phyloP scores from a whole-genome alignment of 1,284 basidiomycete genomes.

The Naganishia cerealis region DNA sequence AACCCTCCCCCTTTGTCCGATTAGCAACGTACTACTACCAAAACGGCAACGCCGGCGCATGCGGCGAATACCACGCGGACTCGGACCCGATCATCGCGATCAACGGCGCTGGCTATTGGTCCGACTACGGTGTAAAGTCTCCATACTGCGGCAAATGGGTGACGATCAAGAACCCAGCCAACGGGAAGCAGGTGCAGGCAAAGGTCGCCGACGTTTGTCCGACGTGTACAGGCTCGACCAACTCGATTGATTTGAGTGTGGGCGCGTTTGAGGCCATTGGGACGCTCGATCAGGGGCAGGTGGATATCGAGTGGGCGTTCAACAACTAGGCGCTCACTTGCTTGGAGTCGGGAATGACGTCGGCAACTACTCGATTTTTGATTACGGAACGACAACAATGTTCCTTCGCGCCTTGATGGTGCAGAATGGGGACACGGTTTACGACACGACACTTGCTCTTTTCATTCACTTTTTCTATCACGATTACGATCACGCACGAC shows the following conservation, averaged over 20 bases:
- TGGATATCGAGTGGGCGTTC: conserved; percentile 63
- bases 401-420: conserved; percentile 14
- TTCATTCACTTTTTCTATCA: background rate
- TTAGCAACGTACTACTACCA: conserved; percentile 71
- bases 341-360: background rate
- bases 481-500: conserved; percentile 3
- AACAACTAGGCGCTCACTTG: conserved; percentile 49
- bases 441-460: background rate
- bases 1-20: conserved; percentile 37
- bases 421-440: too few species aligned
- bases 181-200: conserved; percentile 64
- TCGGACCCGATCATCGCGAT: conserved; percentile 66
- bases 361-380: background rate
- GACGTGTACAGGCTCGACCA: conserved; percentile 61
- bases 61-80: conserved; percentile 68
- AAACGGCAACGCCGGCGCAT: conserved; percentile 66
- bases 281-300: conserved; percentile 60
- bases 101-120: conserved; percentile 41
- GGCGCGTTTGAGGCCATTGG: conserved; percentile 70
- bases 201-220: conserved; percentile 78
- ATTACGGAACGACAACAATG: background rate
- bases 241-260: conserved; percentile 74
- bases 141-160: conserved; percentile 67
- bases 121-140: conserved; percentile 35
- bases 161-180: conserved; percentile 62